Evolutionary conservation across 2,329 filamentous ascomycete species (phyloP).

Genomic region (Akanthomyces uredinophilus): DNA sequence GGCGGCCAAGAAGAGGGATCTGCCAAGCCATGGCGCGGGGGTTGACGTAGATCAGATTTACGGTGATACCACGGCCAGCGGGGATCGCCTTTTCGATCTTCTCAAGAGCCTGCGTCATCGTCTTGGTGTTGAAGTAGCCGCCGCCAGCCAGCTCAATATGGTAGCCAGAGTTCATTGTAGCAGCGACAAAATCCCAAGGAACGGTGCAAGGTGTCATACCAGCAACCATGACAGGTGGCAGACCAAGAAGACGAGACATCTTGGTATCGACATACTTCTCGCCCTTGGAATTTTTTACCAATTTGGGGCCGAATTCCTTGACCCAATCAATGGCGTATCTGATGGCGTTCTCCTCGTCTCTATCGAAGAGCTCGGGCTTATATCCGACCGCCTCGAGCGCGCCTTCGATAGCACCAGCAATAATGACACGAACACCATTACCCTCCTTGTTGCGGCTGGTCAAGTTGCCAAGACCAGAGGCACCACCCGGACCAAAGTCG

Average conservation of each 20-base stretch:
- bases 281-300: constrained; percentile 84
- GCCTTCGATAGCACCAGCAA: constrained; percentile 89
- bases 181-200: constrained; percentile 85
- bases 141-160: constrained; percentile 87
- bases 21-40: constrained; percentile 89
- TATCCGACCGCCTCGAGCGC: constrained; percentile 89
- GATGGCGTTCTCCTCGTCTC: constrained; percentile 89
- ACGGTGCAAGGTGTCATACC: constrained; percentile 93
- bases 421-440: constrained; percentile 91
- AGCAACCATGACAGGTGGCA: constrained; percentile 83
- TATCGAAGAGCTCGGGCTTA: constrained; percentile 96
- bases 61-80: constrained; percentile 77
- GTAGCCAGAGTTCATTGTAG: constrained; percentile 93
- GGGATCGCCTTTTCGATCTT: constrained; percentile 84
- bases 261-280: constrained; percentile 94
- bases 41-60: constrained; percentile 90
- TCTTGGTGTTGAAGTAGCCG: constrained; percentile 79
- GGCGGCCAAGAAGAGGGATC: constrained; percentile 74
- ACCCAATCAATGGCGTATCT: constrained; percentile 97
- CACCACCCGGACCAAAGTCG: constrained; percentile 94
- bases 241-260: constrained; percentile 80
- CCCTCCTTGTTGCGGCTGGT: constrained; percentile 99
- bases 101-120: constrained; percentile 73
- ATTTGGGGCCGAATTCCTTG: constrained; percentile 88
- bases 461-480: constrained; percentile 90